Evolutionary conservation across 139 green algal genomes (phyloP).

Genomic region (Pycnococcus provasolii): DNA sequence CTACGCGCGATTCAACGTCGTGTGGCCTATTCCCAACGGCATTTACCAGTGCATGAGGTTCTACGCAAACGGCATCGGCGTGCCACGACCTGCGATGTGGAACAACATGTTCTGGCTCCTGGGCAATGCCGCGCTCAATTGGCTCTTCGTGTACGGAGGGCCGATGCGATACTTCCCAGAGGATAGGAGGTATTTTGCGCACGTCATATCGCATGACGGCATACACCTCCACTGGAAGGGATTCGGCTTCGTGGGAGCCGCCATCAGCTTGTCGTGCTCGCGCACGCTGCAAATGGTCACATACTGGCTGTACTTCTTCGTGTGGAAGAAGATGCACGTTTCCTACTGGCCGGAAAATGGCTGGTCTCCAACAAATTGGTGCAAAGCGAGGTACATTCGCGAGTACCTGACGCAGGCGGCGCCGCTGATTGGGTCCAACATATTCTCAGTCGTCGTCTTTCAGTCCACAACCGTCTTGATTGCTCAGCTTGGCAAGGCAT

Average conservation of each 20-base stretch:
- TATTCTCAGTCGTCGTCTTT: background rate
- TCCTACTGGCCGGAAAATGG: background rate
- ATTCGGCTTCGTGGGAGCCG: slow-evolving; percentile 1
- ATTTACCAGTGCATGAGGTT: slow-evolving; percentile 5
- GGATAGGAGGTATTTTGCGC: too few species aligned
- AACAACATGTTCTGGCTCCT: background rate
- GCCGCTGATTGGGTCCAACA: background rate
- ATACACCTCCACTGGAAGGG: background rate
- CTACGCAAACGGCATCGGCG: background rate
- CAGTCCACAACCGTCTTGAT: background rate
- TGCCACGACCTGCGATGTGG: background rate
- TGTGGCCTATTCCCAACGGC: slow-evolving; percentile 2
- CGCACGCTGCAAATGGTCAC: background rate
- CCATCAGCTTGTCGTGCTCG: background rate
- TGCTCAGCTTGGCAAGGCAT: background rate
- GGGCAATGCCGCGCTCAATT: slow-evolving; percentile 1
- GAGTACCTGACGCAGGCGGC: background rate
- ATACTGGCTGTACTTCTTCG: slow-evolving; percentile 5
- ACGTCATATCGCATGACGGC: background rate
- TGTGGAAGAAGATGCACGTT: background rate
- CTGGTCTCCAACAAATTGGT: background rate
- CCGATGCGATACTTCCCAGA: background rate
- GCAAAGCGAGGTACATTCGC: background rate
- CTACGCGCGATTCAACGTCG: slow-evolving; percentile 1
- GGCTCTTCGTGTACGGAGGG: slow-evolving; percentile 2